Evolutionary conservation across 345 rosid species (phyloP), one percentile per base, ranked within the genome.

Genomic region (Linum trigynum): DNA sequence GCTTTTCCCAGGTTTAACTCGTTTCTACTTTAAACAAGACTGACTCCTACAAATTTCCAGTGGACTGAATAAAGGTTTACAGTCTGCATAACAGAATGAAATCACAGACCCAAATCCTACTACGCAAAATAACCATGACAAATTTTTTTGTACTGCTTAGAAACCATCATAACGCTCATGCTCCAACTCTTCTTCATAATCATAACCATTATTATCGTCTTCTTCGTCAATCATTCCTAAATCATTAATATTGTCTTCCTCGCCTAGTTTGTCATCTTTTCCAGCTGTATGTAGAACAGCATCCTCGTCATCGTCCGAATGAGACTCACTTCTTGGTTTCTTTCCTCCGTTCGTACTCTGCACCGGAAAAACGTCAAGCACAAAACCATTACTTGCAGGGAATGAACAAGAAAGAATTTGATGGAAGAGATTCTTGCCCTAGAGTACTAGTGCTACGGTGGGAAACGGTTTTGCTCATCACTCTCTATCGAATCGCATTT

Each of bases 271-370:
- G 1, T 56, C 67, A 59, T 69, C 68, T 61, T 67, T 61, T 12
- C 53, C 55, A 10, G 38, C 64, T 50, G 11, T 39, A 15, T 53
- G 55, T 48, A 61, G 35, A 48, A 38, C 7, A 38, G 32, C 32
- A 23, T 68, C 69, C 37, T 70, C 73, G 41, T 63, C 76, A 61
- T 61, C 39, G 1, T 76, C 74, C 45, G 69, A 63, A 62, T 66
- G 63, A 2, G 61, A 66, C 59, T 77, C 77, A n/a, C 67, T 77
- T 67, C 70, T 72, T 17, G 42, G 55, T 64, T 79, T 83, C 76
- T 78, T 55, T 17, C 53, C 45, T 15, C 11, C 38, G 51, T 50
- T 6, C 2, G 36, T 32, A 32, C 36, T 7, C 16, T 40, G 62
- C 43, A 2, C 12, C 36, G 32, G 32, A 23, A 23, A 23, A 23